These are phyloP conservation scores for Trichoderma orchidacearum DNA, from an alignment of 495 filamentous ascomycete genomes.

Conservation along the genomic window DNA sequence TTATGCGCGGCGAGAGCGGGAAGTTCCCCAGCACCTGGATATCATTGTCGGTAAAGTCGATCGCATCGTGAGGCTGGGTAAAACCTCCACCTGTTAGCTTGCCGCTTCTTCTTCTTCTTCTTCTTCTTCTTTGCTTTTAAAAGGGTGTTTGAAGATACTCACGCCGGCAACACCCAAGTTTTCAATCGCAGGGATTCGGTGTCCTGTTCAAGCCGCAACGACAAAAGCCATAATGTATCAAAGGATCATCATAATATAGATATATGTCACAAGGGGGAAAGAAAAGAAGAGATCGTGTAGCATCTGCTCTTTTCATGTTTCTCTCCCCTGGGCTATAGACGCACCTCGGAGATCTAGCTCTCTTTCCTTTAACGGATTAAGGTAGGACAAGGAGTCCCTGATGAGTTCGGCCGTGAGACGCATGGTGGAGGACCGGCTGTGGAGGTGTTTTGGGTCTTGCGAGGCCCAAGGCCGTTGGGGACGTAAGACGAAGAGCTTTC, in stretches of 20 bases:
- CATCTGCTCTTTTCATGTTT: constrained; percentile 83
- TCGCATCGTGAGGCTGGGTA: constrained; percentile 69
- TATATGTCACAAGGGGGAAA: constrained; percentile 12
- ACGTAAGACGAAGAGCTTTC: no score
- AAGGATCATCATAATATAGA: constrained; percentile 17
- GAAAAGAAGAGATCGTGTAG: constrained; percentile 55
- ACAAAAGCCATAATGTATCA: constrained; percentile 61
- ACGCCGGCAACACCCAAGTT: constrained; percentile 94
- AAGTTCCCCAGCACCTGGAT: constrained; percentile 82
- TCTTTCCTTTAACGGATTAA: constrained; percentile 93
- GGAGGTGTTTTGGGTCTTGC: constrained; percentile 1
- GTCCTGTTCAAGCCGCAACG: constrained; percentile 57
- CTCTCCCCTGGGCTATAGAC: constrained; percentile 31
- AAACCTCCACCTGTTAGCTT: not conserved
- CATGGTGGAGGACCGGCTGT: constrained; percentile 38
- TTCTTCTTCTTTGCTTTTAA: not conserved
- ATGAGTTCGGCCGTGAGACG: constrained; percentile 92
- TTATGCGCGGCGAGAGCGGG: constrained; percentile 78
- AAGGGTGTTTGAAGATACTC: constrained; percentile 18
- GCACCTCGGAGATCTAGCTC: constrained; percentile 99
- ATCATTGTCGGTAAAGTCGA: constrained; percentile 98
- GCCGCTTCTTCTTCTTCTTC: not conserved
- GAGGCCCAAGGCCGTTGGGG: no score
- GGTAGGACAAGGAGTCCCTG: constrained; percentile 81
- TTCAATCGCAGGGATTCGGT: constrained; percentile 95